A percentile compares a stretch with the other conserved stretches of the same genome.
Conservation (phyloP, 2,329 filamentous ascomycete genomes). For the Penicillium sp. region DNA sequence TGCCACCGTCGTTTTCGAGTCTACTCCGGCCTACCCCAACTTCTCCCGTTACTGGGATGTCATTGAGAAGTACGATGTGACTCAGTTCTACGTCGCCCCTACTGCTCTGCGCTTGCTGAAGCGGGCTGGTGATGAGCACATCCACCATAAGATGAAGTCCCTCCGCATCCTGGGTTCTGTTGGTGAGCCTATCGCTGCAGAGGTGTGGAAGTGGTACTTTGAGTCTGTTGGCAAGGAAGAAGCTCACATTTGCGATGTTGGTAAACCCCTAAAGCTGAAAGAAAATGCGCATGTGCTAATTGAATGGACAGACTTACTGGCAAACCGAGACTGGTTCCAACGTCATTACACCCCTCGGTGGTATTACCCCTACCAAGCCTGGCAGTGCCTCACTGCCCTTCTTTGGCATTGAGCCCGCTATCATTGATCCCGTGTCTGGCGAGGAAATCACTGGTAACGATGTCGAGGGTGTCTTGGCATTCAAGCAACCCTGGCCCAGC, state of each 20-base stretch:
- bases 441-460: constrained; percentile 93
- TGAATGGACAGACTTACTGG: constrained; percentile 80
- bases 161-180: constrained; percentile 91
- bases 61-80: constrained; percentile 90
- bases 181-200: constrained; percentile 94
- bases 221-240: constrained; percentile 92
- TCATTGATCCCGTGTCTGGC: constrained; percentile 94
- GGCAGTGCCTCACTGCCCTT: constrained; percentile 94
- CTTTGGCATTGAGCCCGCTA: constrained; percentile 96
- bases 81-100: constrained; percentile 97
- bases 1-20: constrained; percentile 94
- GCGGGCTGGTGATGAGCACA: constrained; percentile 89
- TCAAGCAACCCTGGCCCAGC: constrained; percentile 97
- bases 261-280: constrained; percentile 40
- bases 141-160: constrained; percentile 84
- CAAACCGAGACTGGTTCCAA: constrained; percentile 98
- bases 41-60: constrained; percentile 99
- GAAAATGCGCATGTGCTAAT: neutral
- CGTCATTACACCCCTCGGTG: constrained; percentile 89
- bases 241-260: constrained; percentile 89
- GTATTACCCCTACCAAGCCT: constrained; percentile 93
- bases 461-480: constrained; percentile 92
- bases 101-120: constrained; percentile 92
- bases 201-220: constrained; percentile 99
- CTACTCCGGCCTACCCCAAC: constrained; percentile 93